A percentile compares a stretch with the other conserved stretches of the same genome.
Conservation (phyloP, 257 asterid species). For the Solanum raphanifolium region DNA sequence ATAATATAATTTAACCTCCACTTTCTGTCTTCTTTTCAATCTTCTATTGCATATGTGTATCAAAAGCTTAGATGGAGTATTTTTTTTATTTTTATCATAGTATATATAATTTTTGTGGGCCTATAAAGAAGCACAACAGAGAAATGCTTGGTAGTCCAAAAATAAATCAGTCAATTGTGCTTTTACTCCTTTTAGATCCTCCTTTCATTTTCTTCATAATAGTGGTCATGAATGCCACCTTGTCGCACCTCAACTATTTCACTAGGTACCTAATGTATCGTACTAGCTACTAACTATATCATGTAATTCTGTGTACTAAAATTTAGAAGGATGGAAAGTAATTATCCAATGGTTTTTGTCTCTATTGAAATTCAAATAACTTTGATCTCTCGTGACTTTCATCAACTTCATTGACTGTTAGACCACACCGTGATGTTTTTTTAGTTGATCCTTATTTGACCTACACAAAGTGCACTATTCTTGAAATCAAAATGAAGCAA, state of each 20-base stretch:
- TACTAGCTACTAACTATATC: not conserved
- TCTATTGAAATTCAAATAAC: no score
- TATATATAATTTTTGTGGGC: conserved; percentile 3
- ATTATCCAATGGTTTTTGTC: not conserved
- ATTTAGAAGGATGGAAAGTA: not conserved
- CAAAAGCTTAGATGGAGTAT: conserved; percentile 16
- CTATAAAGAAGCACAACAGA: conserved; percentile 19
- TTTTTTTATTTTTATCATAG: not conserved
- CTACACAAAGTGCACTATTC: not conserved
- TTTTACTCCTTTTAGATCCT: conserved; percentile 4
- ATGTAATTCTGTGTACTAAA: not conserved
- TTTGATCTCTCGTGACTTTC: not conserved
- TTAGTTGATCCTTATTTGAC: not conserved
- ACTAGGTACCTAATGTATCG: accelerated
- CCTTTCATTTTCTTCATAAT: not conserved
- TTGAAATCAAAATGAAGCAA: conserved; percentile 22
- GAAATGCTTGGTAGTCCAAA: conserved; percentile 15
- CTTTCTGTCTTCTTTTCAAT: conserved; percentile 5
- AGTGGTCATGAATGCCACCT: not conserved
- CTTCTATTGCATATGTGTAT: conserved; percentile 3
- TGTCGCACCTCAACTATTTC: not conserved
- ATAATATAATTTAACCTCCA: conserved; percentile 1
- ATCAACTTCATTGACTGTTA: not conserved
- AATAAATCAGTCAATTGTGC: conserved; percentile 18
- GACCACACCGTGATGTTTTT: not conserved